phyloP scores from a whole-genome alignment of 352 stramenopile species.

The Halophytophthora polymorphica region DNA sequence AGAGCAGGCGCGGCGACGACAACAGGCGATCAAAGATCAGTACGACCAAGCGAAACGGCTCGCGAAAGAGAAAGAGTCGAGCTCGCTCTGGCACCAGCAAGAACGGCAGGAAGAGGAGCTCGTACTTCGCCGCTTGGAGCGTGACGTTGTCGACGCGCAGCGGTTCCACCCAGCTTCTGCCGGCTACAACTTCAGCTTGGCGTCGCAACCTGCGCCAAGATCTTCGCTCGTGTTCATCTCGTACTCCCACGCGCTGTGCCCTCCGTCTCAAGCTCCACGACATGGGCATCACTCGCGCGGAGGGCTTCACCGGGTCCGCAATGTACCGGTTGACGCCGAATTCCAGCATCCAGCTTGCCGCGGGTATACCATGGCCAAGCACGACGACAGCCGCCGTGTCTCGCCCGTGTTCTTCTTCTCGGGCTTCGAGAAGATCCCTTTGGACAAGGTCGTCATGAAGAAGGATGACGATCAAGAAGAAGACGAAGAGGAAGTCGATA shows the following conservation, averaged over 20 bases:
- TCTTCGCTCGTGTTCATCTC: conserved; percentile 51
- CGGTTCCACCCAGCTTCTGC: conserved; percentile 44
- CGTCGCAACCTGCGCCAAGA: conserved; percentile 3
- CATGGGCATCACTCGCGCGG: conserved; percentile 12
- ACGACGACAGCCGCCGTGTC: conserved; percentile 36
- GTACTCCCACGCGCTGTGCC: conserved; percentile 48
- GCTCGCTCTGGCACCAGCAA: conserved; percentile 40
- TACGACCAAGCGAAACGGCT: conserved; percentile 28
- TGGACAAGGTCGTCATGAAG: conserved; percentile 45
- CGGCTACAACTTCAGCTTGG: conserved; percentile 45
- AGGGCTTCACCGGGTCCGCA: conserved; percentile 12
- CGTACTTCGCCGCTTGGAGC: conserved; percentile 53
- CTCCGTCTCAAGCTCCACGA: conserved; percentile 26
- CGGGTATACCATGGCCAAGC: conserved; percentile 44
- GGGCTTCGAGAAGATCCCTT: conserved; percentile 52
- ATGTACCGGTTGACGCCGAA: conserved; percentile 20
- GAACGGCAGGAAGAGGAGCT: conserved; percentile 65
- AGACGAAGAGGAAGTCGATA: conserved; percentile 9
- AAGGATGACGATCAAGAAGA: conserved; percentile 29
- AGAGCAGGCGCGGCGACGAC: conserved; percentile 42
- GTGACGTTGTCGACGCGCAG: conserved; percentile 55
- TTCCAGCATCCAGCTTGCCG: conserved; percentile 55
- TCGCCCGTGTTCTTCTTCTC: conserved; percentile 71
- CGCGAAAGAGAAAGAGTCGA: conserved; percentile 20
- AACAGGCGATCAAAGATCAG: conserved; percentile 31